Evolutionary conservation across 2,329 filamentous ascomycete species (phyloP), one percentile per base, ranked within the genome.

Genomic region (Pestalotiopsis sp.): DNA sequence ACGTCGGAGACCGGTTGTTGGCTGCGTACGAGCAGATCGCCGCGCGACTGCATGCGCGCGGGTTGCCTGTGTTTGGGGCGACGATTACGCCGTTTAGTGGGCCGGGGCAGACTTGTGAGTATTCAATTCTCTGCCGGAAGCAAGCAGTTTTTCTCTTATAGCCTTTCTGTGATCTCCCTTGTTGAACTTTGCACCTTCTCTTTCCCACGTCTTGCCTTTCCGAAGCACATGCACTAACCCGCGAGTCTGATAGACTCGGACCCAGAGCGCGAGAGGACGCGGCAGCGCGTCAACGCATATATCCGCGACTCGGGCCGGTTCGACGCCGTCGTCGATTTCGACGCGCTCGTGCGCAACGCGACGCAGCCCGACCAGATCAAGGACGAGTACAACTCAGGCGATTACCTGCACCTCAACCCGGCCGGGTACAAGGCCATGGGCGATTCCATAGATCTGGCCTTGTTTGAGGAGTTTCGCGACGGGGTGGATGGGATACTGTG

Each of bases 261-360:
- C 60, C 81, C 85, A 0, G 79, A 81, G 65, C 78, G 89, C 12
- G 89, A 91, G 76, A 75, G 72, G 68, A 87, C 87, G 20, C 78
- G 89, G 60, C 81, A 85, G 75, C 78, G 81, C 13, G 80, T 91
- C 7, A 92, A 92, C 71, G 75, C 77, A 36, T 92, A 87, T 81
- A 91, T 91, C 27, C 80, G 89, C 20, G 76, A 70, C 2, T 83
- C 80, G 66, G 85, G 84, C 0, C 78, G 81, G 20, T 91, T 91
- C 74, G 89, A 91, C 72, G 86, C 82, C 0, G 85, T 91, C 1
- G 76, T 91, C 13, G 89, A 92, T 74, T 91, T 92, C 73, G 89
- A 91, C 72, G 78, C 75, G 31, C 80, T 85, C 1, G 76, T 91
- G 25, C 78, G 86, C 45, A 83, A 85, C 61, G 79, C 70, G 56